Base-by-base conservation (phyloP, 441 rosid genomes). In the Populus hybrid region DNA sequence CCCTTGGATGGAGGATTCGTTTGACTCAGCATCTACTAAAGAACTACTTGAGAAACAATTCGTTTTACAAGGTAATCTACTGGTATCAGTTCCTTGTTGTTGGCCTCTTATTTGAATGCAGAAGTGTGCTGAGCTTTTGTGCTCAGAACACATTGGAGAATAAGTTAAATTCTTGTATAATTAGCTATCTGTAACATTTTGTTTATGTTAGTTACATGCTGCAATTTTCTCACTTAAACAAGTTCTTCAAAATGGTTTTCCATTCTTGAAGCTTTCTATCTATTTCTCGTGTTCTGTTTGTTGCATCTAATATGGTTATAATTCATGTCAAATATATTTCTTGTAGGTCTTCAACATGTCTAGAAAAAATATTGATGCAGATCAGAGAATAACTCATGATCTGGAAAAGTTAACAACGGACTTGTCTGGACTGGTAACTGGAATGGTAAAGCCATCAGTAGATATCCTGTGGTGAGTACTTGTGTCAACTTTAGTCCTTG, bases 401-500 rank as follows among this genome's bases (percentile, higher is more conserved):
- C 90, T 97, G 68, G 99, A 94, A 78, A 97, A 94, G 84, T 85
- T 97, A 80, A 89, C 99, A 50, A 71, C 88, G 26, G 98, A 94
- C 83, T 86, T 97, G 77, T 89, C 99, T 50, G 98, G 98, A 76
- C 82, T 97, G 67, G 95, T 97, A 68, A 94, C 99, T 76, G 99
- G 99, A 84, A 91, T 97, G 99, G 99, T 97, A 53, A 94, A 97
- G 93, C 99, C 99, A 80, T 88, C 90, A 26, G 98, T 97, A 75
- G 98, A 97, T 87, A 97, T 95, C 86, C 74, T 97, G 50, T 97
- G 99, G 99, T 94, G 81, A 90, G 95, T 87, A 71, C 80, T 28
- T 45, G 12, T 69, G 11, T 68, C 40, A 77, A 53, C 53, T 71
- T 67, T 36, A 28, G 6, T 3, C 65, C 9, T 63, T 21, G 18